phyloP scores from a whole-genome alignment of 805 yeast genomes.

The Torulaspora franciscae region DNA sequence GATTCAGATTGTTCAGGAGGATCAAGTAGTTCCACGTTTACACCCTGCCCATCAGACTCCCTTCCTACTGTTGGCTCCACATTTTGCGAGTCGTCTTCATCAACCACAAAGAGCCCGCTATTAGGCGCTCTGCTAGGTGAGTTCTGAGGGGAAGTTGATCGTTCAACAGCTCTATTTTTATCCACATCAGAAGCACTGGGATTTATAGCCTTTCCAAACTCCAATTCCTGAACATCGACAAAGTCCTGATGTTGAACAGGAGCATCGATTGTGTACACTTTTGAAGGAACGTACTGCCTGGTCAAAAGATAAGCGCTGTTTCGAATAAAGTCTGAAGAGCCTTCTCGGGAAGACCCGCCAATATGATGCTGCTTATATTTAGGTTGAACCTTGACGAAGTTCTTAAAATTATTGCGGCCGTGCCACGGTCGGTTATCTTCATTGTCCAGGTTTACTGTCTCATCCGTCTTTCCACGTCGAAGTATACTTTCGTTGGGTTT shows the following conservation, averaged over 20 bases:
- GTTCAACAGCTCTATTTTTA: conserved; percentile 1
- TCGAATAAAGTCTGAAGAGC: conserved; percentile 13
- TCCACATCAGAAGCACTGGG: background rate
- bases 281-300: conserved; percentile 34
- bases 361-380: conserved; percentile 8
- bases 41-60: background rate
- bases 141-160: conserved; percentile 5
- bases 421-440: conserved; percentile 23
- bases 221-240: background rate
- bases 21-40: background rate
- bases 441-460: background rate
- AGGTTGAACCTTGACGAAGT: conserved; percentile 35
- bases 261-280: conserved; percentile 17
- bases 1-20: background rate
- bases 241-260: conserved; percentile 5
- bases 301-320: conserved; percentile 30
- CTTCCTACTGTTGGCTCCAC: background rate
- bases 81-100: conserved; percentile 17
- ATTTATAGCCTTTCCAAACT: background rate
- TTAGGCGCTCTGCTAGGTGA: conserved; percentile 1
- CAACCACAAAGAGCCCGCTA: conserved; percentile 18
- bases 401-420: conserved; percentile 40
- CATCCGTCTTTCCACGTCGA: conserved; percentile 8
- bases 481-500: conserved; percentile 28
- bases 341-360: conserved; percentile 3